These are phyloP conservation scores for Vigna angularis DNA, from an alignment of 306 rosid species.

Conservation along the genomic window DNA sequence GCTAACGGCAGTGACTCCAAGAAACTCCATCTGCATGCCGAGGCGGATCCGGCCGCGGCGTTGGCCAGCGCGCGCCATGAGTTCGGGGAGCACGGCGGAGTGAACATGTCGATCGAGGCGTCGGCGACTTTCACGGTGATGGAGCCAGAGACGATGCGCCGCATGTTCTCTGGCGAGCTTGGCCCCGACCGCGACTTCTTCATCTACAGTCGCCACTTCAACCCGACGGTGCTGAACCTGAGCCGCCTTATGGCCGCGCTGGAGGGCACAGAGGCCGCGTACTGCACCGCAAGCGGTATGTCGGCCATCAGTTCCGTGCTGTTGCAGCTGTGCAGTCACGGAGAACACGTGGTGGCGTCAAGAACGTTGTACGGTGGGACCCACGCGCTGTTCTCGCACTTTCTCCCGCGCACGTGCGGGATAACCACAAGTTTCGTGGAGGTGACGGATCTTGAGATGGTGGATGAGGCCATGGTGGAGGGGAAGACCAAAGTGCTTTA, in stretches of 20 bases:
- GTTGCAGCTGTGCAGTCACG: constrained; percentile 70
- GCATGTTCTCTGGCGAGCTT: constrained; percentile 88
- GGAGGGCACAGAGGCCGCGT: constrained; percentile 94
- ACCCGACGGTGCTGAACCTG: constrained; percentile 86
- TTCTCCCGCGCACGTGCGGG: constrained; percentile 67
- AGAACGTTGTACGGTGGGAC: constrained; percentile 83
- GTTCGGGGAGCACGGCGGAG: constrained; percentile 98
- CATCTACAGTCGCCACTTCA: constrained; percentile 98
- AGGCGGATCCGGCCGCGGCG: constrained; percentile 70
- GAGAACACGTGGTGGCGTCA: constrained; percentile 76
- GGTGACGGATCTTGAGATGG: constrained; percentile 56
- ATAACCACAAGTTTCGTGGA: constrained; percentile 77
- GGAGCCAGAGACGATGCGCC: constrained; percentile 93
- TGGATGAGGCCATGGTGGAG: constrained; percentile 59
- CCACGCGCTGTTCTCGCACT: constrained; percentile 79
- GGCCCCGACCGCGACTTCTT: constrained; percentile 90
- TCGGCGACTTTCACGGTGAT: constrained; percentile 97
- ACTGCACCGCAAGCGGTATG: constrained; percentile 97
- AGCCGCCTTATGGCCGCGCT: constrained; percentile 92
- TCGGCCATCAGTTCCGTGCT: constrained; percentile 74
- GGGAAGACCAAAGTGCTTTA: constrained; percentile 80
- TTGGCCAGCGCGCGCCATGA: constrained; percentile 83
- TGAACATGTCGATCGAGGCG: constrained; percentile 99
- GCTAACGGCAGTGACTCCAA: constrained; percentile 38
- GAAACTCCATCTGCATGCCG: constrained; percentile 44